Evolutionary conservation across 371 early-diverging fungal species (phyloP).

Genomic region (Sporodiniella umbellata): DNA sequence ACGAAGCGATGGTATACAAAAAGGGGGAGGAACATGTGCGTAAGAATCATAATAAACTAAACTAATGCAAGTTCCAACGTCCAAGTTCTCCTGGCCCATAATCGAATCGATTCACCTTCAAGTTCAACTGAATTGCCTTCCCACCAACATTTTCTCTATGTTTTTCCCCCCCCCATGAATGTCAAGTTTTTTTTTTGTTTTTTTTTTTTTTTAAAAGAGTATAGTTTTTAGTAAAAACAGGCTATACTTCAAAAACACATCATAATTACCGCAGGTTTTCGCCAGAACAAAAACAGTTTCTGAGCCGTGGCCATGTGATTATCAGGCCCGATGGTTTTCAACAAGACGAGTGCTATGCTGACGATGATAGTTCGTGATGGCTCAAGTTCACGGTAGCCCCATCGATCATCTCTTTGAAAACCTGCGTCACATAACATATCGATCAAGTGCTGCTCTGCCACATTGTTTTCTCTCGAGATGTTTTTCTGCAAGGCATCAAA

Average conservation of each 20-base stretch:
- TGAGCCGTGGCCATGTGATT: conserved; percentile 78
- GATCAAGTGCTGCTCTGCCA: conserved; percentile 79
- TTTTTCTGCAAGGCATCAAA: conserved; percentile 76
- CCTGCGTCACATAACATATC: conserved; percentile 79
- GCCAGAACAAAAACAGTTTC: conserved; percentile 78
- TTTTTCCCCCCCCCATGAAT: too few relatives aligned
- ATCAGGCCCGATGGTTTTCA: conserved; percentile 69
- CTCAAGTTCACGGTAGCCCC: conserved; percentile 73
- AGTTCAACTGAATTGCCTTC: conserved; percentile 71
- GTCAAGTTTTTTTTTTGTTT: too few relatives aligned
- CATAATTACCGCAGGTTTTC: conserved; percentile 72
- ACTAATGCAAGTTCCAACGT: conserved; percentile 79
- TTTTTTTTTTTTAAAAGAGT: too few relatives aligned
- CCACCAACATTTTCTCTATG: conserved; percentile 65
- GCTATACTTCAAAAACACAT: too few relatives aligned
- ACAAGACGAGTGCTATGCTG: conserved; percentile 67
- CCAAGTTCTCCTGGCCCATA: conserved; percentile 87
- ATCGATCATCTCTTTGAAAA: conserved; percentile 60
- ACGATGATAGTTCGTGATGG: conserved; percentile 64
- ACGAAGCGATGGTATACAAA: neutral
- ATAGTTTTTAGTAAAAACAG: too few relatives aligned
- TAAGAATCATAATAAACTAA: too few relatives aligned
- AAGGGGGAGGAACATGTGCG: too few relatives aligned
- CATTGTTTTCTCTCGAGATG: conserved; percentile 67
- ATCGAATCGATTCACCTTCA: conserved; percentile 56